These are phyloP conservation scores for Erythrophleum fordii DNA, from an alignment of 306 rosid genomes.

Conservation along the genomic window DNA sequence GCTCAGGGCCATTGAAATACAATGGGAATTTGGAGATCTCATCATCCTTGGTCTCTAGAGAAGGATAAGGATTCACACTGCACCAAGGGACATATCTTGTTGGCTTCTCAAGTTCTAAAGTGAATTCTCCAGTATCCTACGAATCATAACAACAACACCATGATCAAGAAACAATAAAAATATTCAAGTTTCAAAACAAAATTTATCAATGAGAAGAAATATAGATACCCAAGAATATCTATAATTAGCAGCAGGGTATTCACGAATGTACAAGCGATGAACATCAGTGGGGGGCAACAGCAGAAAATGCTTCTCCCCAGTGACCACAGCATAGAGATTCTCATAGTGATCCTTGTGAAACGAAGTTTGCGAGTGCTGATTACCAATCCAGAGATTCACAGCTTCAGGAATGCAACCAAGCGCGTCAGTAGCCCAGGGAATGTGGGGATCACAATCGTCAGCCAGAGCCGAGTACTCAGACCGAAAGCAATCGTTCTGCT, in stretches of 20 bases:
- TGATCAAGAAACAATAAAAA: neutral
- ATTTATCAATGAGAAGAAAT: neutral
- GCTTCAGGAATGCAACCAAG: conserved; percentile 72
- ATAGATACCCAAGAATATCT: conserved; percentile 55
- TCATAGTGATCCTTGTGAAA: conserved; percentile 88
- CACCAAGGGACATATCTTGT: conserved; percentile 79
- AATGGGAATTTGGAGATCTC: conserved; percentile 62
- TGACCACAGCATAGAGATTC: conserved; percentile 83
- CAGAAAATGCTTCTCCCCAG: conserved; percentile 73
- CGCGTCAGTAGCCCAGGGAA: conserved; percentile 75
- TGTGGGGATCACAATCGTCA: conserved; percentile 61
- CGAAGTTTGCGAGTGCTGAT: conserved; percentile 59
- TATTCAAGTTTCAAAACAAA: neutral
- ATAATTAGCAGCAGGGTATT: conserved; percentile 72
- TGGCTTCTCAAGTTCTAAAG: conserved; percentile 68
- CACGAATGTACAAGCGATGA: conserved; percentile 69
- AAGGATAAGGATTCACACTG: conserved; percentile 78
- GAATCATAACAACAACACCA: conserved; percentile 12
- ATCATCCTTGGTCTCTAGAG: conserved; percentile 44
- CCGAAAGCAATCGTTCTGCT: conserved; percentile 77
- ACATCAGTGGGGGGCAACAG: conserved; percentile 83
- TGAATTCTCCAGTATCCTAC: conserved; percentile 64
- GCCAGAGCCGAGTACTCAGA: conserved; percentile 65
- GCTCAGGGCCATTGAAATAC: conserved; percentile 68
- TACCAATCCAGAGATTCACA: conserved; percentile 84